Conservation (phyloP, 495 filamentous ascomycete species). For the Penicillium salamii region DNA sequence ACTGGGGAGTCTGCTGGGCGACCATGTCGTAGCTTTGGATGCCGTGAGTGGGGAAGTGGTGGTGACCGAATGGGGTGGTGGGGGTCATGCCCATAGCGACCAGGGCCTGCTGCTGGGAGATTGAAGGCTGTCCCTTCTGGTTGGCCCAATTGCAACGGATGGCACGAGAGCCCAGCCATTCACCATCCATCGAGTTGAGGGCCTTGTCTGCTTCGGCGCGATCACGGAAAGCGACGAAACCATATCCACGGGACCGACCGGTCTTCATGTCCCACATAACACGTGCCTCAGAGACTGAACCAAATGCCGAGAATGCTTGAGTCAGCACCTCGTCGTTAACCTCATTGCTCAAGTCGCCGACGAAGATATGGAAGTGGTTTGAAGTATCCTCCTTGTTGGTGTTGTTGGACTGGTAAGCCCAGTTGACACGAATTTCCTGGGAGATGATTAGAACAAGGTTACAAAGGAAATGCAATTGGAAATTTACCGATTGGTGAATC, state of each 20-base stretch:
- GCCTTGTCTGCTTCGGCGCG: conserved; percentile 94
- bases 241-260: conserved; percentile 93
- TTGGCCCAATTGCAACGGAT: conserved; percentile 99
- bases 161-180: conserved; percentile 97
- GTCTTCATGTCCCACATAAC: conserved; percentile 99
- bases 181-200: conserved; percentile 94
- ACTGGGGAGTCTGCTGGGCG: conserved; percentile 90
- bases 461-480: neutral
- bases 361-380: conserved; percentile 98
- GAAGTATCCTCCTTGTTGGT: conserved; percentile 96
- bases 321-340: conserved; percentile 95
- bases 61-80: conserved; percentile 92
- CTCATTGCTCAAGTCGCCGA: conserved; percentile 97
- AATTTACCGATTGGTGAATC: conserved; percentile 80
- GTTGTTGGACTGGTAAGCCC: conserved; percentile 97
- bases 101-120: conserved; percentile 96
- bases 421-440: conserved; percentile 99
- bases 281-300: conserved; percentile 94
- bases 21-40: conserved; percentile 98
- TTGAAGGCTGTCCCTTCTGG: conserved; percentile 98
- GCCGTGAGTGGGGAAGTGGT: conserved; percentile 96
- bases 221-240: conserved; percentile 97
- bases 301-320: conserved; percentile 96
- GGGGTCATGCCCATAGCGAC: conserved; percentile 98
- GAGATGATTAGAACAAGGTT: conserved; percentile 4